Percentiles rank a stretch among this genome's conserved stretches.
Conservation (phyloP, 2,329 filamentous ascomycete species). For the Diaporthe citriasiana region DNA sequence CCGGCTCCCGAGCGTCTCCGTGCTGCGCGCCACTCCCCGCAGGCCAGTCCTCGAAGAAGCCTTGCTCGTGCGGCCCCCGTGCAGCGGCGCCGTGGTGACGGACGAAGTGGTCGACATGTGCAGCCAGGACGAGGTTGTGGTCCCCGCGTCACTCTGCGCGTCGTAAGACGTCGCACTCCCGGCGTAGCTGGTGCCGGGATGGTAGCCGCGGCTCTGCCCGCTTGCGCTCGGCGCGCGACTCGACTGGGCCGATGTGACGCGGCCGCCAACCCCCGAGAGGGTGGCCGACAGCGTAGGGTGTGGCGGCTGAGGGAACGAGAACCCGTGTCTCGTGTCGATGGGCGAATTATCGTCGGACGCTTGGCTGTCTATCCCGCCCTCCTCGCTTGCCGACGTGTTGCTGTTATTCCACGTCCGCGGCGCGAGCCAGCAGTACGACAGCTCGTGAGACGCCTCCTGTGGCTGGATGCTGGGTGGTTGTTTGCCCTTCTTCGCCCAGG, state of each 20-base stretch:
- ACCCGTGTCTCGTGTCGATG: slow-evolving; percentile 33
- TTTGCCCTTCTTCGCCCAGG: slow-evolving; percentile 61
- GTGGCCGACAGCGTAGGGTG: neutral
- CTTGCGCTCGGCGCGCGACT: slow-evolving; percentile 42
- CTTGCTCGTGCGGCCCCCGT: slow-evolving; percentile 32
- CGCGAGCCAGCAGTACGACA: slow-evolving; percentile 67
- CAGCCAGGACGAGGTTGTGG: slow-evolving; percentile 32
- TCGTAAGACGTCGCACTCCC: slow-evolving; percentile 48
- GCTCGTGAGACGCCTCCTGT: slow-evolving; percentile 60
- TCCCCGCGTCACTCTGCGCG: slow-evolving; percentile 25
- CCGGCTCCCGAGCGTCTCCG: slow-evolving; percentile 40
- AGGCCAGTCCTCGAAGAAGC: slow-evolving; percentile 30
- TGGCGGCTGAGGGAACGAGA: slow-evolving; percentile 48
- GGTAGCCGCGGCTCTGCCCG: slow-evolving; percentile 2
- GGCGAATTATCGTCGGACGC: slow-evolving; percentile 17
- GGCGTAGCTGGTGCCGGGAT: slow-evolving; percentile 44
- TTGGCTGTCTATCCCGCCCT: slow-evolving; percentile 25
- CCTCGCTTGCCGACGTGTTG: slow-evolving; percentile 45
- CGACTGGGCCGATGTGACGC: slow-evolving; percentile 43
- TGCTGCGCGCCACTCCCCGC: slow-evolving; percentile 40
- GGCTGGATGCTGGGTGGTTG: slow-evolving; percentile 42
- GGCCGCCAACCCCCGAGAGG: slow-evolving; percentile 7
- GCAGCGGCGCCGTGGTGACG: slow-evolving; percentile 27
- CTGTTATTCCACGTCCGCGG: slow-evolving; percentile 57
- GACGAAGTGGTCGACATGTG: slow-evolving; percentile 20